These are phyloP conservation scores for Thermothelomyces thermophilus DNA, from an alignment of 2,329 filamentous ascomycete genomes.

Conservation along the genomic window DNA sequence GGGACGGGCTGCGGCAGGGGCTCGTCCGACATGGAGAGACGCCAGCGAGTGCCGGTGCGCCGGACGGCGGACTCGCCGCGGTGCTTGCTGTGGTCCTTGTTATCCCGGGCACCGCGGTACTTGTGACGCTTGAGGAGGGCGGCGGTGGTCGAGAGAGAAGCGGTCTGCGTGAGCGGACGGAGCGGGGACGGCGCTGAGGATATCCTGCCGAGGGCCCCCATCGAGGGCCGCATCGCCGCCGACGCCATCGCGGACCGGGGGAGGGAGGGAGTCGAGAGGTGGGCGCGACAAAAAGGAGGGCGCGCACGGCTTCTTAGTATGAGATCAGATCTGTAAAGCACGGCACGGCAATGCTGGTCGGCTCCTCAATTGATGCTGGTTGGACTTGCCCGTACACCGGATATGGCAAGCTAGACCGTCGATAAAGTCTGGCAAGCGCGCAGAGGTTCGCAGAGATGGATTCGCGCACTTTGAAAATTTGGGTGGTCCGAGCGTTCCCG, in stretches of 20 bases:
- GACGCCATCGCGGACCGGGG: slow-evolving; percentile 16
- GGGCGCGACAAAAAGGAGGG: background rate
- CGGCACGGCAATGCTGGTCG: background rate
- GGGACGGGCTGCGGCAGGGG: slow-evolving; percentile 61
- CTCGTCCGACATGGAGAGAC: slow-evolving; percentile 65
- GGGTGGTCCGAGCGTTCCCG: slow-evolving; percentile 22
- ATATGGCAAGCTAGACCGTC: background rate
- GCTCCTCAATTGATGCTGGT: background rate
- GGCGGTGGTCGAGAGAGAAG: slow-evolving; percentile 50
- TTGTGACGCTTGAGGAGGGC: slow-evolving; percentile 38
- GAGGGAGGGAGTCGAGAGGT: background rate
- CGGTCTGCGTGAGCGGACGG: slow-evolving; percentile 12
- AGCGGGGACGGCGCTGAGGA: background rate
- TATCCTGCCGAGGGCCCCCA: slow-evolving; percentile 29
- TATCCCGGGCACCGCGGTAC: slow-evolving; percentile 34
- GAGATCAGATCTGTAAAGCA: no score
- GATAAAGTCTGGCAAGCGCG: background rate
- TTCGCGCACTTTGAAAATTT: slow-evolving; percentile 23
- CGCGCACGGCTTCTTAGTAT: no score
- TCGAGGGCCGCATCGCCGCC: slow-evolving; percentile 23
- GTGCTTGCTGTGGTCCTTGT: slow-evolving; percentile 68
- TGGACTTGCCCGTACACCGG: background rate
- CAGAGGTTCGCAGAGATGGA: slow-evolving; percentile 3
- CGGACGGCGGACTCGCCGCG: slow-evolving; percentile 79
- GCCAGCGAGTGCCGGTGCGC: slow-evolving; percentile 66